A percentile compares a stretch with the other conserved stretches of the same genome.
These are phyloP conservation scores for Smithsoniella earleae DNA, from an alignment of 163 green algal species.

Conservation along the genomic window DNA sequence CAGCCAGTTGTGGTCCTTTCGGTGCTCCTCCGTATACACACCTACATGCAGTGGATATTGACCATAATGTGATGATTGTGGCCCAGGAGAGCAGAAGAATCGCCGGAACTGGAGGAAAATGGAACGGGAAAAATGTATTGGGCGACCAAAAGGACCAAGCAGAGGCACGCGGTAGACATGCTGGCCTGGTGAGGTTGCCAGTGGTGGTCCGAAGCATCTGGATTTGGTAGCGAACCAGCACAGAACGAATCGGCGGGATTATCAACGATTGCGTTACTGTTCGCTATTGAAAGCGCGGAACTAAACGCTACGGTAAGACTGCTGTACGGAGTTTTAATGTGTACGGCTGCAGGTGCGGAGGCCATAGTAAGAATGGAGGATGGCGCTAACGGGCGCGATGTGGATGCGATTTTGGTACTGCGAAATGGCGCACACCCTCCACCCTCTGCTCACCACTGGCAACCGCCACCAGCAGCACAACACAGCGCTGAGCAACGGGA, in stretches of 20 bases:
- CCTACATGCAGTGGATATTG: conserved; percentile 6
- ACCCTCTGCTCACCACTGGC: neutral
- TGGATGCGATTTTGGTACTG: too few species aligned
- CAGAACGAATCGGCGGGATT: too few species aligned
- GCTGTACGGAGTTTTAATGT: neutral
- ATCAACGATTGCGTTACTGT: neutral
- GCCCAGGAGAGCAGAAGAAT: too few species aligned
- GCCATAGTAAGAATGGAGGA: neutral
- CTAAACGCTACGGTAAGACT: neutral
- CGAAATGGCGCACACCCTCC: neutral
- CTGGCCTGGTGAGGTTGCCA: neutral
- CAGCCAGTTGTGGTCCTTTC: conserved; percentile 83
- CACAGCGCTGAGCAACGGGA: neutral
- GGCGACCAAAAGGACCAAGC: too few species aligned
- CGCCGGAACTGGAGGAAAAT: too few species aligned
- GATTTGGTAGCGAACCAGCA: too few species aligned
- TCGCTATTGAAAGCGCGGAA: neutral
- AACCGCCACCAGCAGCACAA: neutral
- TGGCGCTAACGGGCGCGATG: too few species aligned
- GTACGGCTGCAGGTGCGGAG: neutral
- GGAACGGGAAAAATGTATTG: neutral
- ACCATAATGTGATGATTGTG: neutral
- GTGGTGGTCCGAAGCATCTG: neutral
- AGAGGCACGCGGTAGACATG: neutral
- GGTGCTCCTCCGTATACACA: conserved; percentile 93